Percentiles rank a stretch among this genome's conserved stretches.
Conservation (phyloP, 2,329 filamentous ascomycete species). For the Trichoderma guizhouense region DNA sequence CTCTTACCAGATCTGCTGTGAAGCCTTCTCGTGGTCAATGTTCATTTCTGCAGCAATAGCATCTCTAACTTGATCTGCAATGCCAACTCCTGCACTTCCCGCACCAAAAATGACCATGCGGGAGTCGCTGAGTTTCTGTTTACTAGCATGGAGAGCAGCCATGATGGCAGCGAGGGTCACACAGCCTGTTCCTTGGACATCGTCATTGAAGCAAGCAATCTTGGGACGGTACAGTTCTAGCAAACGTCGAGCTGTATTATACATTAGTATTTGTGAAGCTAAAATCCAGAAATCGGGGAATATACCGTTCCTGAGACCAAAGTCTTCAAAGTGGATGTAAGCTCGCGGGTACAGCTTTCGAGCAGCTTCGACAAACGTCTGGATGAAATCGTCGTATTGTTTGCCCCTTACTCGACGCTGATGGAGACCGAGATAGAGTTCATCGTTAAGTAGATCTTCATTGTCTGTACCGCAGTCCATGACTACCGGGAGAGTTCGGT, state of each 20-base stretch:
- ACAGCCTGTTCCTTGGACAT: conserved; percentile 84
- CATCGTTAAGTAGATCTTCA: conserved; percentile 66
- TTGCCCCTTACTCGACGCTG: conserved; percentile 65
- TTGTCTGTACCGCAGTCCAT: conserved; percentile 87
- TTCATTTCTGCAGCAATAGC: conserved; percentile 68
- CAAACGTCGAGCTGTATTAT: conserved; percentile 58
- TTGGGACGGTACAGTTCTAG: conserved; percentile 70
- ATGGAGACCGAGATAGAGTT: conserved; percentile 74
- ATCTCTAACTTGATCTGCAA: conserved; percentile 79
- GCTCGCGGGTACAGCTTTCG: conserved; percentile 71
- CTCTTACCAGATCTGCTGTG: conserved; percentile 70
- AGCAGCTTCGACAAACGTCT: conserved; percentile 67
- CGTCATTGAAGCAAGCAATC: conserved; percentile 86
- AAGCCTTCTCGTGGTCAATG: conserved; percentile 69
- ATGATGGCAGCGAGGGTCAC: conserved; percentile 82
- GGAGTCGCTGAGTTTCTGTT: conserved; percentile 63
- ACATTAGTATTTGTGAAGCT: not conserved
- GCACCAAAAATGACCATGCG: conserved; percentile 75
- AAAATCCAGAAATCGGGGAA: not conserved
- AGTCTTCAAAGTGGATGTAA: conserved; percentile 88
- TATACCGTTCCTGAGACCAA: conserved; percentile 68
- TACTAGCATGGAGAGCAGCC: conserved; percentile 67
- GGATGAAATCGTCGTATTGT: conserved; percentile 73
- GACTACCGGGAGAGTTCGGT: conserved; percentile 73
- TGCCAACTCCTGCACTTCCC: conserved; percentile 78